A percentile compares a stretch with the other conserved stretches of the same genome.
Conservation (phyloP, 192 early-diverging fungal species). For the Coemansia asiatica region DNA sequence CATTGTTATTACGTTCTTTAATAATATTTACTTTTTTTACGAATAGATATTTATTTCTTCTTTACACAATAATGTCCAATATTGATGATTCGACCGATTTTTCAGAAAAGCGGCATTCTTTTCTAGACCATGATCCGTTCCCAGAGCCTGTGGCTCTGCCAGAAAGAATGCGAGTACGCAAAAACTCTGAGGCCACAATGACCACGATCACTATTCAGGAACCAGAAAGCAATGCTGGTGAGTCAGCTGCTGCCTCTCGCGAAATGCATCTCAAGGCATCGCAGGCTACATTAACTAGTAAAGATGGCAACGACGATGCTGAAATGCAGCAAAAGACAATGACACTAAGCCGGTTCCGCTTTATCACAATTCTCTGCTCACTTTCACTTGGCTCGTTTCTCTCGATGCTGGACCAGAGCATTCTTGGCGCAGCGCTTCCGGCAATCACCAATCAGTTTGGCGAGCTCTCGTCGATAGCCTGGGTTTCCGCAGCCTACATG, state of each 20-base stretch:
- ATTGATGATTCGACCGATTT: neutral
- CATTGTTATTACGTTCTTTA: too few relatives aligned
- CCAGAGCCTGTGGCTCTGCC: constrained; percentile 6
- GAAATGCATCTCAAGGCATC: constrained; percentile 14
- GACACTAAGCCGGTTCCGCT: constrained; percentile 15
- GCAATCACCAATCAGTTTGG: constrained; percentile 61
- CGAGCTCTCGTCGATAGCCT: constrained; percentile 61
- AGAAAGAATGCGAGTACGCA: constrained; percentile 7
- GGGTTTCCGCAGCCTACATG: constrained; percentile 73
- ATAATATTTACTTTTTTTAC: too few relatives aligned
- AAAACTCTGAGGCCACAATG: constrained; percentile 13
- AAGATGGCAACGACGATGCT: constrained; percentile 3
- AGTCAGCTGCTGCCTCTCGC: neutral
- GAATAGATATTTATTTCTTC: too few relatives aligned
- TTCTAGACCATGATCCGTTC: constrained; percentile 20
- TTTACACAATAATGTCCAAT: neutral
- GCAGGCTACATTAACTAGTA: constrained; percentile 27
- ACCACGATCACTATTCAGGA: constrained; percentile 6
- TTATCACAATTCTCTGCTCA: constrained; percentile 28
- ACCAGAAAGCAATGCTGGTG: neutral
- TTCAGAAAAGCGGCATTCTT: constrained; percentile 11
- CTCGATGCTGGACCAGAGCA: constrained; percentile 66
- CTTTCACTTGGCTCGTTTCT: constrained; percentile 57
- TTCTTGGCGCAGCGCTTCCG: constrained; percentile 65
- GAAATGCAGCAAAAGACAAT: neutral